A percentile compares a stretch with the other conserved stretches of the same genome.
Conservation (phyloP, 345 rosid species). For the Psidium friedrichsthalianum region DNA sequence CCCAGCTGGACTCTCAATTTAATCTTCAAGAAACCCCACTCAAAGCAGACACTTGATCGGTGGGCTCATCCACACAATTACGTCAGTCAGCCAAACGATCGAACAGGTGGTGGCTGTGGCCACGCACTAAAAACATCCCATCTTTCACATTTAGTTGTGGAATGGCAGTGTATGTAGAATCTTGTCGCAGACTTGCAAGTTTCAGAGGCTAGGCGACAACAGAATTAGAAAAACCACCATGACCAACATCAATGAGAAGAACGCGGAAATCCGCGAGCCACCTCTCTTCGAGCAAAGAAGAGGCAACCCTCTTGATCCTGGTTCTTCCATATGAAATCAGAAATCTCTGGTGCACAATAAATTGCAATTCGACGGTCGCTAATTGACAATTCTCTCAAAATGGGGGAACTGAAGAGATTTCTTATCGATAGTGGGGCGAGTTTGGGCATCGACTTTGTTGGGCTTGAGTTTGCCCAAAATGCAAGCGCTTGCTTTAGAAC, state of each 20-base stretch:
- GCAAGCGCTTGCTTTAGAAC: background rate
- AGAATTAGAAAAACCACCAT: background rate
- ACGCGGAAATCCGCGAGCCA: background rate
- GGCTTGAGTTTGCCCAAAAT: background rate
- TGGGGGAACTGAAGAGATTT: background rate
- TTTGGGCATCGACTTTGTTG: background rate
- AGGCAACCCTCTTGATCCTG: background rate
- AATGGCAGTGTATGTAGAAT: background rate
- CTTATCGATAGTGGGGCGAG: background rate
- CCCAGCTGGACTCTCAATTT: background rate
- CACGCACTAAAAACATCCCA: accelerated
- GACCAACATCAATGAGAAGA: background rate
- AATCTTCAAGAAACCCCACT: background rate
- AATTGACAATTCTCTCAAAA: background rate
- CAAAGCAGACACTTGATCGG: background rate
- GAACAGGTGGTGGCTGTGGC: background rate
- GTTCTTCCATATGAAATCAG: background rate
- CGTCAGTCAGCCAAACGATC: background rate
- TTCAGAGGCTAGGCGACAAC: background rate
- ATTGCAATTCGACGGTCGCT: background rate
- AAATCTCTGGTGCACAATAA: background rate
- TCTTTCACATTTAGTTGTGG: accelerated
- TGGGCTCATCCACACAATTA: background rate
- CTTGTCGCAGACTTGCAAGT: background rate
- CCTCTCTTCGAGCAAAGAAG: background rate